Evolutionary conservation across 2,329 filamentous ascomycete genomes (phyloP), one percentile per base, ranked within the genome.

Genomic region (Pseudogymnoascus sp.): DNA sequence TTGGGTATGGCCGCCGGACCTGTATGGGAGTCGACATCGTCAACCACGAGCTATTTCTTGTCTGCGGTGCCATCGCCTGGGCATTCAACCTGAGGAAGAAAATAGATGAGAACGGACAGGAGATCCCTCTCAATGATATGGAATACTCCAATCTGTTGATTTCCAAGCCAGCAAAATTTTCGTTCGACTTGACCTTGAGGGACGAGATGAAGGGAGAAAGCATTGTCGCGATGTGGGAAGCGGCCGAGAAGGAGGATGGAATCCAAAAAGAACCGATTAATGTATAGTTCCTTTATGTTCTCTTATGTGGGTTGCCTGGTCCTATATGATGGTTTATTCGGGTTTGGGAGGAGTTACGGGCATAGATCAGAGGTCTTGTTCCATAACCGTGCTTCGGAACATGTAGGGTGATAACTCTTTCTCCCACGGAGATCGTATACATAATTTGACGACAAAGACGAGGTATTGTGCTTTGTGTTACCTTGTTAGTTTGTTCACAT

Each of bases 21-120:
- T 88, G 85, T 68, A 78, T 86, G 4, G 85, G 85, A 4, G 82
- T 85, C 74, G 81, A 82, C 63, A 80, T 88, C 54, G 86, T 83
- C 26, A 83, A 86, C 68, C 81, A 84, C 69, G 82, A 85, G 73
- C 78, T 82, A 68, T 80, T 83, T 67, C 75, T 82, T 54, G 76
- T 78, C 6, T 79, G 77, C 21, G 80, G 80, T 3, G 73, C 73
- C 5, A 70, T 81, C 8, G 76, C 80, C 40, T 83, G 81, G 81
- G 80, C 76, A 0, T 82, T 83, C 66, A 71, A 80, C 62, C 72
- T 82, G 31, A 51, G 62, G 39, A 67, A 68, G 63, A 70, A 68
- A 64, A 67, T 36, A 47, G 67, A 64, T 61, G 18, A 54, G 8
- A 54, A 62, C 26, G 69, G 69, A 14, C 62, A 57, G 12, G 69